Percentiles rank a stretch among this genome's conserved stretches.
Conservation (phyloP, 805 yeast species). For the Saturnispora ahearnii region DNA sequence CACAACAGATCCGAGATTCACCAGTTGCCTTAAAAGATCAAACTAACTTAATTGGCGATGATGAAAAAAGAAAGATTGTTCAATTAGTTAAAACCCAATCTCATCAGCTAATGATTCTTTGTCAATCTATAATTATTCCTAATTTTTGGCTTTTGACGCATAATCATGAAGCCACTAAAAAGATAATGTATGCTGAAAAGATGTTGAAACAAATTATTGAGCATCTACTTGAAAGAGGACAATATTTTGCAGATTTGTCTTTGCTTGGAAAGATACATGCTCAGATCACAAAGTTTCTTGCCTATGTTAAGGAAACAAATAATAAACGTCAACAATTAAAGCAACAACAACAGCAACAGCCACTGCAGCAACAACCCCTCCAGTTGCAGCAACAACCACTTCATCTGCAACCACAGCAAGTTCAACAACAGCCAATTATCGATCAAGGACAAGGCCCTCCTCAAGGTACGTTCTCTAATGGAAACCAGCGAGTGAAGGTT, state of each 20-base stretch:
- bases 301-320: conserved; percentile 56
- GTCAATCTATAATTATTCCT: conserved; percentile 64
- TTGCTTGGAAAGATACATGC: conserved; percentile 58
- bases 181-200: conserved; percentile 67
- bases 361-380: conserved; percentile 21
- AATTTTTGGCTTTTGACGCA: conserved; percentile 69
- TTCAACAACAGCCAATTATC: conserved; percentile 19
- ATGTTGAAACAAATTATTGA: conserved; percentile 73
- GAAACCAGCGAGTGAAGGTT: neutral
- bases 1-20: conserved; percentile 59
- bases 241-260: conserved; percentile 65
- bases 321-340: conserved; percentile 13
- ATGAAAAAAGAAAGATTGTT: conserved; percentile 54
- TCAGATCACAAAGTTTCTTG: conserved; percentile 68
- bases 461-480: conserved; percentile 11
- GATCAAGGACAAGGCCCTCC: conserved; percentile 18
- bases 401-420: conserved; percentile 22
- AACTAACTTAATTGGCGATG: conserved; percentile 49
- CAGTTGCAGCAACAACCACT: conserved; percentile 12
- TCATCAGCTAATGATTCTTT: conserved; percentile 54
- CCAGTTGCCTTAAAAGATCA: conserved; percentile 61
- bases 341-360: conserved; percentile 19
- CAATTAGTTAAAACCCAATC: conserved; percentile 41
- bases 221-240: conserved; percentile 38
- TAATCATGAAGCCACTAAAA: conserved; percentile 65